Percentiles rank a stretch among this genome's conserved stretches.
Evolutionary conservation across 306 rosid genomes (phyloP).

Genomic region (Begonia fuchsioides): DNA sequence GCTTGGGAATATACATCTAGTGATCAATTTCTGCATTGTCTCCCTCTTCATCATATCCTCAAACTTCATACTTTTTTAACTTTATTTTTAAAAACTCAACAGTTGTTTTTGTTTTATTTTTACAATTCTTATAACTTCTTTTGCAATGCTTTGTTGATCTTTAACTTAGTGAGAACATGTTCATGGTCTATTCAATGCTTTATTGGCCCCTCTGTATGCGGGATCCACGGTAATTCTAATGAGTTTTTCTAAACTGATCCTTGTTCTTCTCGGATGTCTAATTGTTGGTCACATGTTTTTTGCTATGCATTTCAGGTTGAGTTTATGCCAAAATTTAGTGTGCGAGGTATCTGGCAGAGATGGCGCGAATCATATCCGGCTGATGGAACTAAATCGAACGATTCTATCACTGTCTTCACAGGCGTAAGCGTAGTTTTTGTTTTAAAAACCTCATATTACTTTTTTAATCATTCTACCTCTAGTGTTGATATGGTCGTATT

Average conservation of each 20-base stretch:
- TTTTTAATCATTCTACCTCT: background rate
- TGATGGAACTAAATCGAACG: constrained; percentile 37
- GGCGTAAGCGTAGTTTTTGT: constrained; percentile 52
- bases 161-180: constrained; percentile 59
- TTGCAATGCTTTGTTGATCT: constrained; percentile 22
- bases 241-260: background rate
- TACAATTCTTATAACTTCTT: background rate
- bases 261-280: constrained; percentile 5
- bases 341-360: constrained; percentile 83
- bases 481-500: background rate
- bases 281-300: constrained; percentile 11
- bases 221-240: constrained; percentile 59
- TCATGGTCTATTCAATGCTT: constrained; percentile 89
- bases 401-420: constrained; percentile 61
- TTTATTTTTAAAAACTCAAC: too few relatives aligned
- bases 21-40: constrained; percentile 72
- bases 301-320: constrained; percentile 53
- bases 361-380: constrained; percentile 88
- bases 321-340: constrained; percentile 90
- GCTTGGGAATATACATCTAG: constrained; percentile 82
- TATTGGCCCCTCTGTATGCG: constrained; percentile 75
- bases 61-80: constrained; percentile 8
- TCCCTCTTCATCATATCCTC: constrained; percentile 94
- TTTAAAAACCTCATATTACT: constrained; percentile 2
- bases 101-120: too few relatives aligned